Base-by-base conservation (phyloP, 2,329 filamentous ascomycete genomes). In the Clonostachys byssicola region DNA sequence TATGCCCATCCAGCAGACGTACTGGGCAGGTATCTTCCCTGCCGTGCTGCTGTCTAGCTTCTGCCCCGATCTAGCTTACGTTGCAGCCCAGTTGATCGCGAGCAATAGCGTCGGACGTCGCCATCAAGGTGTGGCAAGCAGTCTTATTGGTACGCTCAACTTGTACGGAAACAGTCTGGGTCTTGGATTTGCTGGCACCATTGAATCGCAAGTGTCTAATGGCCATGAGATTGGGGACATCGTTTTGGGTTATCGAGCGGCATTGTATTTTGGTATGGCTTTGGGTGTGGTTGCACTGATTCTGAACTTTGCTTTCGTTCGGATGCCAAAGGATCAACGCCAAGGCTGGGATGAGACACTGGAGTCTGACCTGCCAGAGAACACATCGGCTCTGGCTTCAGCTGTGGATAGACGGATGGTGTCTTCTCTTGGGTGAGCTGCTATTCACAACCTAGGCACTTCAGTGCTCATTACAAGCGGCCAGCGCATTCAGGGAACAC, bases 71-170 rank as follows among this genome's bases (percentile, higher is more conserved):
- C 68, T 79, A 3, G 65, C 76, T 6, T 77, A 71, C 46, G 71
- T 73, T 0, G 73, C 72, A 0, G 73, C 73, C 0, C 73, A 79
- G 49, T 73, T 80, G 5, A 76, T 80, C 46, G 73, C 75, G 0
- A 78, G 75, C 46, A 77, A 79, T 47, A 68, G 66, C 1, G 75
- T 80, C 33, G 62, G 55, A 4, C 62, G 66, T 4, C 63, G 67
- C 6, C 65, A 80, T 18, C 75, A 80, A 44, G 77, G 77, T 0
- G 63, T 79, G 4, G 76, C 75, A 0, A 72, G 68, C 0, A 73
- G 67, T 13, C 57, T 81, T 3, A 67, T 80, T 8, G 74, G 75
- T 3, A 61, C 59, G 1, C 51, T 66, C 1, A 63, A 63, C 34
- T 50, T 64, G 4, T 65, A 66, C 13, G 63, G 63, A 2, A 57